phyloP scores from a whole-genome alignment of 306 rosid genomes.

The Gastrolobium villosum region DNA sequence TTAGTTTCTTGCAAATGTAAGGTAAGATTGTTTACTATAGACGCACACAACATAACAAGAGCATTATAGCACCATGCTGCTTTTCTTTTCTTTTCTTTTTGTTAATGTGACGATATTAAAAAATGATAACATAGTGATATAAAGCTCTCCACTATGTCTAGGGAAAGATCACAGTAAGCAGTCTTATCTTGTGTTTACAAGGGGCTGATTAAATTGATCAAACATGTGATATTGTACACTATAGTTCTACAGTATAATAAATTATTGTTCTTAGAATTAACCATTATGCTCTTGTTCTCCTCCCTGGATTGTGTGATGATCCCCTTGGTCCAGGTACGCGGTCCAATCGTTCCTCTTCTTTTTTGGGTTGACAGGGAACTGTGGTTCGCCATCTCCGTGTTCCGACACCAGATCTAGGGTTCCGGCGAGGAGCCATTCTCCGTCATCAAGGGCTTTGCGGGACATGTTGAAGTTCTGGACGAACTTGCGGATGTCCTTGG shows the following conservation, averaged over 20 bases:
- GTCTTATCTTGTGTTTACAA: too few species aligned
- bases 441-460: conserved; percentile 57
- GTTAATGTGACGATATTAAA: too few species aligned
- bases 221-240: neutral
- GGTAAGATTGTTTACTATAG: too few species aligned
- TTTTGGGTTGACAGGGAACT: neutral
- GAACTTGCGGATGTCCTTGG: conserved; percentile 74
- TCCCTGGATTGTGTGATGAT: conserved; percentile 1
- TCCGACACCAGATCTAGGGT: conserved; percentile 40
- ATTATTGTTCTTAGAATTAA: conserved; percentile 12
- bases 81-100: too few species aligned
- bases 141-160: too few species aligned
- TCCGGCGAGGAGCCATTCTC: conserved; percentile 39
- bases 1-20: too few species aligned
- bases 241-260: neutral
- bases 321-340: conserved; percentile 65
- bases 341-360: conserved; percentile 70
- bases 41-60: too few species aligned
- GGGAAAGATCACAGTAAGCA: too few species aligned
- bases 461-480: conserved; percentile 91
- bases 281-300: conserved; percentile 45
- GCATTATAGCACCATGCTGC: too few species aligned
- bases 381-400: neutral
- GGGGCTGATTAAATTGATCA: too few species aligned
- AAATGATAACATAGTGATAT: too few species aligned